Evolutionary conservation across 495 filamentous ascomycete species (phyloP).

Genomic region (Penicillium coprophilum): DNA sequence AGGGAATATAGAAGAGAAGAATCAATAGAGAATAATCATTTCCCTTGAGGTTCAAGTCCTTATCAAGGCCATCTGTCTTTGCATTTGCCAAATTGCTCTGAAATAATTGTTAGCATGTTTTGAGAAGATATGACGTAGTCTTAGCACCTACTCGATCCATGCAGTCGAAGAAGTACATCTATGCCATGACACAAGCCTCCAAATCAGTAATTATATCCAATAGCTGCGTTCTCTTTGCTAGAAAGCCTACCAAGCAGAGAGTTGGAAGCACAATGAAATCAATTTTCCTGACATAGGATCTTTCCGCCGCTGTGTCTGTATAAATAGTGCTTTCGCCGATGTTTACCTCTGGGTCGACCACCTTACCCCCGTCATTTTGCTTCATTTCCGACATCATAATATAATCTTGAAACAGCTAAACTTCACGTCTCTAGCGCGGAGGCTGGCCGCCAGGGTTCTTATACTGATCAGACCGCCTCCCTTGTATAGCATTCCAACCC

Average conservation of each 20-base stretch:
- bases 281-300: conserved; percentile 28
- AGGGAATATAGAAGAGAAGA: conserved; percentile 71
- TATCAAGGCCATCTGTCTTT: conserved; percentile 58
- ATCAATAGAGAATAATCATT: conserved; percentile 68
- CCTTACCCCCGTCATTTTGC: background rate
- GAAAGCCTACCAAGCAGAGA: conserved; percentile 29
- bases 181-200: background rate
- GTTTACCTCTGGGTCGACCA: conserved; percentile 15
- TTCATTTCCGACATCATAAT: conserved; percentile 5
- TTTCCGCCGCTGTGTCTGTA: conserved; percentile 28
- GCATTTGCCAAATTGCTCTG: conserved; percentile 60
- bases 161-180: conserved; percentile 61
- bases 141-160: conserved; percentile 57
- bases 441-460: background rate
- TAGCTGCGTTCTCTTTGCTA: background rate
- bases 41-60: conserved; percentile 50
- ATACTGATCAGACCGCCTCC: background rate
- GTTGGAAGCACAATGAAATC: conserved; percentile 35
- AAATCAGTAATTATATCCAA: background rate
- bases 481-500: background rate
- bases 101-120: conserved; percentile 13
- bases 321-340: conserved; percentile 16
- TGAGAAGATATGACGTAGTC: background rate
- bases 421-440: background rate
- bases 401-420: background rate